These are phyloP conservation scores for Martensiomyces pterosporus DNA, from an alignment of 192 early-diverging fungal species.

Conservation along the genomic window DNA sequence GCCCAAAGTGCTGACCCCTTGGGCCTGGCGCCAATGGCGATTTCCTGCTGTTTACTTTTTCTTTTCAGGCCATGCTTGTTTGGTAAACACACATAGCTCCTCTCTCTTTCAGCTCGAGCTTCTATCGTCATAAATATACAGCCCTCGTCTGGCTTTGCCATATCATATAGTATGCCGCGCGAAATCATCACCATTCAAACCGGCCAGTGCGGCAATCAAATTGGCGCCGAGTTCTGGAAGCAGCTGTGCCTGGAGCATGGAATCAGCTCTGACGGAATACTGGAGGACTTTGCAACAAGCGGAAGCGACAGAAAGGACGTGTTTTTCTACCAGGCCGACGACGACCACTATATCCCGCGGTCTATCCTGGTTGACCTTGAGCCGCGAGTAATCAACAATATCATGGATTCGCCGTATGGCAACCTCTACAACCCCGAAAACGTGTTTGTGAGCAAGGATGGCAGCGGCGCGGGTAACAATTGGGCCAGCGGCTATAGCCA, in stretches of 20 bases:
- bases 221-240: slow-evolving; percentile 94
- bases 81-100: too few species aligned
- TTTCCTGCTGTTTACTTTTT: too few species aligned
- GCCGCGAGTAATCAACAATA: slow-evolving; percentile 91
- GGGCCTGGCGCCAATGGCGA: too few species aligned
- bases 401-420: slow-evolving; percentile 78
- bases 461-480: slow-evolving; percentile 96
- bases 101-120: too few species aligned
- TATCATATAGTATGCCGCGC: slow-evolving; percentile 61
- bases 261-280: slow-evolving; percentile 87
- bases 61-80: not conserved
- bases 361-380: slow-evolving; percentile 90
- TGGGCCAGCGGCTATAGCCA: slow-evolving; percentile 89
- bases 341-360: slow-evolving; percentile 97
- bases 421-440: slow-evolving; percentile 98
- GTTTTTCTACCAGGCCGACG: slow-evolving; percentile 99
- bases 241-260: slow-evolving; percentile 94
- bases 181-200: slow-evolving; percentile 97
- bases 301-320: slow-evolving; percentile 95
- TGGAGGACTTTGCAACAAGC: slow-evolving; percentile 87
- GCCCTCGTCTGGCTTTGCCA: too few species aligned
- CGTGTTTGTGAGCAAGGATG: slow-evolving; percentile 86
- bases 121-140: too few species aligned
- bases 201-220: slow-evolving; percentile 98
- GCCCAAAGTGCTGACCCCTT: too few species aligned